These are phyloP conservation scores for Heimioporus retisporus DNA, from an alignment of 1,284 basidiomycete genomes.

Conservation along the genomic window DNA sequence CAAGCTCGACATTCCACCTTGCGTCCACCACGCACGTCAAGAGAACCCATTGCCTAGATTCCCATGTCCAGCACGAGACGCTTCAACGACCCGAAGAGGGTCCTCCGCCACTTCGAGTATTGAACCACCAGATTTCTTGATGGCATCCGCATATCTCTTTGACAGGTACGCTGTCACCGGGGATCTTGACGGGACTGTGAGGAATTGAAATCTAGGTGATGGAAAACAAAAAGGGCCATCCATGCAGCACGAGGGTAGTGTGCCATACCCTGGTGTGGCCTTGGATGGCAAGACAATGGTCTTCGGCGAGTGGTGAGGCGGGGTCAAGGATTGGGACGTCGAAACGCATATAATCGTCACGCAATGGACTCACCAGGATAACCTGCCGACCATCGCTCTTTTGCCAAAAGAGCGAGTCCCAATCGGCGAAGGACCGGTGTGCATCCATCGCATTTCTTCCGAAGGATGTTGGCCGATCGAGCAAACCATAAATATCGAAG, in stretches of 20 bases:
- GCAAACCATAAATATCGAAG: neutral
- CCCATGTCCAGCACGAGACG: too few species aligned
- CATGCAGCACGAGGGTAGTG: neutral
- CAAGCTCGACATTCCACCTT: too few species aligned
- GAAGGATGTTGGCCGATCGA: too few species aligned
- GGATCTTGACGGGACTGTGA: too few species aligned
- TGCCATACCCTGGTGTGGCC: neutral
- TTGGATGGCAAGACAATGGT: conserved; percentile 6
- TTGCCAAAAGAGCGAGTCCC: conserved; percentile 15
- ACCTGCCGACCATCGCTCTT: conserved; percentile 5
- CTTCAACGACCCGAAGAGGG: too few species aligned
- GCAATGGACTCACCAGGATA: neutral
- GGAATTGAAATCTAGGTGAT: conserved; percentile 5
- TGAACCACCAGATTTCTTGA: too few species aligned
- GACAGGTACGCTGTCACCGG: conserved; percentile 4
- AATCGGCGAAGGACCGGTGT: too few species aligned
- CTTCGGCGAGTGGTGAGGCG: neutral
- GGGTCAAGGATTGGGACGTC: conserved; percentile 8
- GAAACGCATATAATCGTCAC: neutral
- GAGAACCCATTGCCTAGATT: too few species aligned
- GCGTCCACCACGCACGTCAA: too few species aligned
- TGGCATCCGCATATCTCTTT: neutral
- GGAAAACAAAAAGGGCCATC: conserved; percentile 3
- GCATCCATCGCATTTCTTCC: neutral
- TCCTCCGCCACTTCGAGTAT: too few species aligned